Conservation (phyloP, 2,329 filamentous ascomycete species). For the Zymoseptoria crescenta region DNA sequence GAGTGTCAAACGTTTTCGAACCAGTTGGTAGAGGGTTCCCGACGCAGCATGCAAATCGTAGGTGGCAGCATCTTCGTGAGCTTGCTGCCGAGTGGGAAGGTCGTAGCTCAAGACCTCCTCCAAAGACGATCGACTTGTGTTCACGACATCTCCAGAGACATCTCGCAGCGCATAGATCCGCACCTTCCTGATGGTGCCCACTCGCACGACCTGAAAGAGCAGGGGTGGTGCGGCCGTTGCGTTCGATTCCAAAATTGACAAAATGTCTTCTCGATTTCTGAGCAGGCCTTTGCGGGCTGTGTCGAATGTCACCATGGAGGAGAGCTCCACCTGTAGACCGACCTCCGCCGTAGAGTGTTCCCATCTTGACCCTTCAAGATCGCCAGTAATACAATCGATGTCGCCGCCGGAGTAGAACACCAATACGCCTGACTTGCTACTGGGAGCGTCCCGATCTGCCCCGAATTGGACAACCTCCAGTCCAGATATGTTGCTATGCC, state of each 20-base stretch:
- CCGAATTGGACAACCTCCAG: constrained; percentile 15
- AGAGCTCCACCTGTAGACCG: constrained; percentile 19
- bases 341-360: constrained; percentile 14
- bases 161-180: constrained; percentile 15
- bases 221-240: constrained; percentile 8
- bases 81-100: constrained; percentile 13
- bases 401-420: constrained; percentile 25
- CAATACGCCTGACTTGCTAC: constrained; percentile 12
- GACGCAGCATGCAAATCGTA: constrained; percentile 46
- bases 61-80: constrained; percentile 5
- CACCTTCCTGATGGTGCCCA: constrained; percentile 5
- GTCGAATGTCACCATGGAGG: constrained; percentile 25
- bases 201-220: constrained; percentile 15
- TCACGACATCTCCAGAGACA: constrained; percentile 7
- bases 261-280: constrained; percentile 37
- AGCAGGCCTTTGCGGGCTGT: constrained; percentile 38
- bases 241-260: constrained; percentile 30
- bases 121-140: constrained; percentile 8
- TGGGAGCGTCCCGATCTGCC: neutral
- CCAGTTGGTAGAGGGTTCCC: constrained; percentile 56
- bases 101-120: constrained; percentile 17
- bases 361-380: constrained; percentile 23
- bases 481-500: constrained; percentile 21
- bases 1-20: constrained; percentile 47
- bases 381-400: constrained; percentile 25